Evolutionary conservation across 345 rosid species (phyloP).

Genomic region (Sisymbrium irio): DNA sequence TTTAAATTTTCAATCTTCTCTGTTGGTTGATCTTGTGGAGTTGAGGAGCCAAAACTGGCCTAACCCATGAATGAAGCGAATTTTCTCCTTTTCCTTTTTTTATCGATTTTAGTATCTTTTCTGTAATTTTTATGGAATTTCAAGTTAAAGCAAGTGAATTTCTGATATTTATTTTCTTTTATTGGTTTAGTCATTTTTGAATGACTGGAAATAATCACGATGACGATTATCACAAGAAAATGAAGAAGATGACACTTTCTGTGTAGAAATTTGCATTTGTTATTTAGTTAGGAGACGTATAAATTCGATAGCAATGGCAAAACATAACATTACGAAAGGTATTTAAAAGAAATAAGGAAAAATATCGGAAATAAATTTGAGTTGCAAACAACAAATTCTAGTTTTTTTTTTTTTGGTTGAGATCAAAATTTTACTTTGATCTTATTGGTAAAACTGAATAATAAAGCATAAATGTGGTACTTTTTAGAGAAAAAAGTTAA

Average conservation of each 20-base stretch:
- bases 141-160: background rate
- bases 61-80: constrained; percentile 29
- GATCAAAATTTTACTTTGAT: too few relatives aligned
- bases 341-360: too few relatives aligned
- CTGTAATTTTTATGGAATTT: constrained; percentile 10
- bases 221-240: constrained; percentile 20
- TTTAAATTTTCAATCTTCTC: background rate
- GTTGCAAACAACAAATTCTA: background rate
- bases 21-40: constrained; percentile 22
- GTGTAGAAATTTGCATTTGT: background rate
- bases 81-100: background rate
- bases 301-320: background rate
- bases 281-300: constrained; percentile 12
- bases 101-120: background rate
- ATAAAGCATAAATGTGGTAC: background rate
- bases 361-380: background rate
- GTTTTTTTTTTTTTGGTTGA: too few relatives aligned
- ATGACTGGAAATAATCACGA: constrained; percentile 12
- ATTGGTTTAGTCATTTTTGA: background rate
- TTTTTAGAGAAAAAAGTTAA: background rate
- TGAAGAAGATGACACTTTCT: constrained; percentile 14
- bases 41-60: constrained; percentile 43
- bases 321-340: too few relatives aligned
- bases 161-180: background rate
- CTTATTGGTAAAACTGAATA: background rate